Conservation (phyloP, 352 stramenopile species). For the Phytophthora rubi region DNA sequence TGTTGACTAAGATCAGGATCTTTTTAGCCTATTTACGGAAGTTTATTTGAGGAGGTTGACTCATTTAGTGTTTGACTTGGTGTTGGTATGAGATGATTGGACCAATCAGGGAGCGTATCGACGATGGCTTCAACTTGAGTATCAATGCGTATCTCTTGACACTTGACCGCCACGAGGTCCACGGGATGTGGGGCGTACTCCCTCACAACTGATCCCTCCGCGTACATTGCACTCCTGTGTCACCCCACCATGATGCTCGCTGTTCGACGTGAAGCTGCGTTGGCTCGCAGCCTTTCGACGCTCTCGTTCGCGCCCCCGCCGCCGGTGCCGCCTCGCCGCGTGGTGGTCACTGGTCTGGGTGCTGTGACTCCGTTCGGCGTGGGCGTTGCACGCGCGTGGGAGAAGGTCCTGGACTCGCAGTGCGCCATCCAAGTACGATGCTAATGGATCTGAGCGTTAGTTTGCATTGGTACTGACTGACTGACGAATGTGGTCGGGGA, state of each 20-base stretch:
- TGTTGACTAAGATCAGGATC: no score
- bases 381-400: conserved; percentile 76
- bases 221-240: no score
- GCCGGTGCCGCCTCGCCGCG: conserved; percentile 60
- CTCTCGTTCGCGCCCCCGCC: conserved; percentile 69
- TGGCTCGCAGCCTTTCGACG: conserved; percentile 50
- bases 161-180: conserved; percentile 16
- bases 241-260: conserved; percentile 8
- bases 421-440: conserved; percentile 70
- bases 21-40: no score
- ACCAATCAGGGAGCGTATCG: background rate
- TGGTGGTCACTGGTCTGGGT: conserved; percentile 92
- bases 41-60: no score
- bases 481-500: background rate
- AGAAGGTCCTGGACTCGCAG: conserved; percentile 72
- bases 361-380: conserved; percentile 90
- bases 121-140: background rate
- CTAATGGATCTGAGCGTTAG: no score
- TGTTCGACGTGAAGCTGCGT: conserved; percentile 9
- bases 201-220: conserved; percentile 6
- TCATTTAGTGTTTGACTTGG: no score
- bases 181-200: no score
- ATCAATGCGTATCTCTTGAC: background rate
- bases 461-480: background rate
- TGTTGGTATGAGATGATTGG: no score